Percentiles rank a stretch among this genome's conserved stretches.
Conservation (phyloP, 2,329 filamentous ascomycete genomes). For the Xylariaceae sp. region DNA sequence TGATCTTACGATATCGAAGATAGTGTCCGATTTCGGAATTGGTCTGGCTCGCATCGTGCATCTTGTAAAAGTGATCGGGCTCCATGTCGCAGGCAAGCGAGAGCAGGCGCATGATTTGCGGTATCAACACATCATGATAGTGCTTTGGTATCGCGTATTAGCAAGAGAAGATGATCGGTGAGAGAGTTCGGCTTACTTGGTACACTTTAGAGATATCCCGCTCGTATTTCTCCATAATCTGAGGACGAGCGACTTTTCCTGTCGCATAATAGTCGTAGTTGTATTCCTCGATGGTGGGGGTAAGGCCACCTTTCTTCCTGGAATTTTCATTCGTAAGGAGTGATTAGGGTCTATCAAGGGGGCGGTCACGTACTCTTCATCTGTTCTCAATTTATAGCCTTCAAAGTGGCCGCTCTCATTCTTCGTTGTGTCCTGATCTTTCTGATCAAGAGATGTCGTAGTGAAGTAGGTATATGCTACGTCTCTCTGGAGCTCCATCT, state of each 20-base stretch:
- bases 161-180: not conserved
- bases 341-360: not conserved
- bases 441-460: slow-evolving; percentile 1
- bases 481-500: slow-evolving; percentile 3
- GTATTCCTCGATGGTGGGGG: slow-evolving; percentile 2
- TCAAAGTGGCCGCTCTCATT: slow-evolving; percentile 2
- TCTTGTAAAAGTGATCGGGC: slow-evolving; percentile 3
- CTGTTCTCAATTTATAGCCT: not conserved
- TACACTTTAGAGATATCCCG: not conserved
- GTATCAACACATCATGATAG: slow-evolving; percentile 3
- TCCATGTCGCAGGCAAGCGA: slow-evolving; percentile 2
- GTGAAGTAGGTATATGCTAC: slow-evolving; percentile 3
- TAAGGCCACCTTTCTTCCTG: slow-evolving; percentile 1
- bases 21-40: slow-evolving; percentile 3
- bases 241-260: slow-evolving; percentile 1
- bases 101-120: slow-evolving; percentile 2
- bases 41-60: not conserved
- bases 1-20: slow-evolving; percentile 2
- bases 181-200: not conserved
- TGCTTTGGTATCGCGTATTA: not conserved
- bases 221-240: slow-evolving; percentile 3
- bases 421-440: slow-evolving; percentile 2
- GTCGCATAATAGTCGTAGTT: slow-evolving; percentile 4
- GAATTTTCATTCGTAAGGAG: not conserved
- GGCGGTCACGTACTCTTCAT: not conserved